Base-by-base conservation (phyloP, 352 stramenopile genomes). In the Aphanomyces cochlioides region DNA sequence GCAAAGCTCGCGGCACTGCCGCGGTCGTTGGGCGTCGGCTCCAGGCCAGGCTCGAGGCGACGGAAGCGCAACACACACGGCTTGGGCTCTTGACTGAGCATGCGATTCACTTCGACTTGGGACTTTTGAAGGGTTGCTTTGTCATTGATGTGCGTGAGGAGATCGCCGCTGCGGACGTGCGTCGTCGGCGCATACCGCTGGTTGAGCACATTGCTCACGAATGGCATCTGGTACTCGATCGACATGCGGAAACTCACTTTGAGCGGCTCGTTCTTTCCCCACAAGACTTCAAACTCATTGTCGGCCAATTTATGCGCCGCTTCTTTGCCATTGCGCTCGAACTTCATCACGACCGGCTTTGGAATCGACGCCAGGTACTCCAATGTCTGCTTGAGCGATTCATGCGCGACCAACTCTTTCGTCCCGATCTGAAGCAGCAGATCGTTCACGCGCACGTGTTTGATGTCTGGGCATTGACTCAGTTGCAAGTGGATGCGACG, bases 201-300 rank as follows among this genome's bases (percentile, higher is more conserved):
- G 54, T 40, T 61, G 19, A 61, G 54, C 21, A 70, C 34, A 8
- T 38, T 60, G 64, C 64, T 70, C 47, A 70, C 64, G 21, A 47
- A 70, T 40, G 64, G 64, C 47, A 70, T 53, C 5, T 63, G 54
- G 37, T 40, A 37, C 39, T 70, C 34, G n/a, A 79, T 80, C 65
- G 91, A 82, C 0, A 87, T 87, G 17, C 85, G 86, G 72, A 95
- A 95, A 3, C 87, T 85, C 21, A 95, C 76, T 40, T 84, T 85
- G 47, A 95, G 85, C 5, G 87, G 85, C 10, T 93, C 85, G n/a
- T 83, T 83, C 74, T 95, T 85, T 50, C 85, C 85, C 87, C 87
- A 95, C 47, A 93, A 58, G 40, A 95, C 86, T 60, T 95, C 87
- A 63, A 93, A 95, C 56, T 95, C 87, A 50, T 73, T 95, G 83